Evolutionary conservation across 768 basidiomycete genomes (phyloP), one percentile per base, ranked within the genome.

Genomic region (Mycena metata): DNA sequence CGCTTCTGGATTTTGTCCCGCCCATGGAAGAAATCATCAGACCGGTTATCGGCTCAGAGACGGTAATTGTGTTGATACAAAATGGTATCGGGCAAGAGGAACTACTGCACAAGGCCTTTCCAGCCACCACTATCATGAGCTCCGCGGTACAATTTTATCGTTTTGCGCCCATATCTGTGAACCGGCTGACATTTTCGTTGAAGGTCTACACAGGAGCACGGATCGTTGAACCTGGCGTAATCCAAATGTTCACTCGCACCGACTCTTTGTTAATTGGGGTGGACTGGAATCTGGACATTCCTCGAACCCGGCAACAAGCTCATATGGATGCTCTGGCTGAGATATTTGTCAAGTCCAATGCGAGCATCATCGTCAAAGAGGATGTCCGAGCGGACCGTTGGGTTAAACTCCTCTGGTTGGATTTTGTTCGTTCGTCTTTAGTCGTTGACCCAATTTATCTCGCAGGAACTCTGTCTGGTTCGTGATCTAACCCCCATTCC

Each of bases 381-480:
- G 67, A 68, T 35, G 26, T 68, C 21, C 52, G 21, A 36, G 21
- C 39, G 3, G 60, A 68, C 42, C 60, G 60, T 19, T 68, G 60
- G 54, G 55, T 62, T 17, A 68, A 68, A 58, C 35, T 63, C 6
- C 51, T 68, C 36, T 68, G 67, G 67, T 68, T 8, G 33, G 55
- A 19, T 23, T 12, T 30, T 42, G 17, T 17, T 12, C 41, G 5
- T 17, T 52, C 1, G 4, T 13, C n/a, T 36, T 5, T 24, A 30
- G n/a, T 26, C 26, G 6, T 41, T 19, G 12, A 23, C 21, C 21
- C 16, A 56, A 41, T 24, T 3, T n/a, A 15, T 56, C 4, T 23
- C 26, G 23, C 51, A 68, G 67, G 67, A 68, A 68, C 21, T 50
- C 60, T n/a, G 54, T 39, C 49, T 68, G 67, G 67, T 68, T 24